Conservation (phyloP, 208 protist genomes). For the Lotmaria passim region DNA sequence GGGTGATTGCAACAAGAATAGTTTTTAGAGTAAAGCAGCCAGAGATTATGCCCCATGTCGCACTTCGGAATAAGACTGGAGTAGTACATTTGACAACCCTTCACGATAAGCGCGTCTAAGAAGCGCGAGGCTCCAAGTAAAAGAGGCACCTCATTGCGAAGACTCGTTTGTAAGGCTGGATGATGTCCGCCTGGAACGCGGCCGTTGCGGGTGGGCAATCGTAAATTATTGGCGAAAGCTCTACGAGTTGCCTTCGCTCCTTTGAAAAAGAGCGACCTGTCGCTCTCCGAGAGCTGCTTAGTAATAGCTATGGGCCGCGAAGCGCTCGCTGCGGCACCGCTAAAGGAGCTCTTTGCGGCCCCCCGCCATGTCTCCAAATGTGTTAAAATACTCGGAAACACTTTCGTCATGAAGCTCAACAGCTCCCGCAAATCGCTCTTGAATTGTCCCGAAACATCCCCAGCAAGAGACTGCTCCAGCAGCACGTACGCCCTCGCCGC, state of each 20-base stretch:
- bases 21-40: constrained; percentile 56
- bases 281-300: constrained; percentile 27
- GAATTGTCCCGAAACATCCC: constrained; percentile 5
- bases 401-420: constrained; percentile 29
- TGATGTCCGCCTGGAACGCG: constrained; percentile 39
- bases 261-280: constrained; percentile 48
- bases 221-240: constrained; percentile 20
- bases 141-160: constrained; percentile 72
- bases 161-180: constrained; percentile 28
- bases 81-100: constrained; percentile 54
- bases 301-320: neutral
- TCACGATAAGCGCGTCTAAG: constrained; percentile 55
- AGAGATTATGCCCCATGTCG: constrained; percentile 67
- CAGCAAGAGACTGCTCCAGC: constrained; percentile 14
- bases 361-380: constrained; percentile 39
- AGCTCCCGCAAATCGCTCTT: constrained; percentile 25
- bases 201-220: constrained; percentile 51
- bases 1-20: constrained; percentile 66
- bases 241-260: constrained; percentile 26
- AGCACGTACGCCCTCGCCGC: constrained; percentile 37
- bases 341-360: neutral
- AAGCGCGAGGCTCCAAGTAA: constrained; percentile 50
- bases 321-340: too few relatives aligned
- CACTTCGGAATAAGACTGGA: constrained; percentile 67
- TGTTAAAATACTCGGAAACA: constrained; percentile 30